These are phyloP conservation scores for Vitrella brassicaformis DNA, from an alignment of 73 alveolate species.

Conservation along the genomic window DNA sequence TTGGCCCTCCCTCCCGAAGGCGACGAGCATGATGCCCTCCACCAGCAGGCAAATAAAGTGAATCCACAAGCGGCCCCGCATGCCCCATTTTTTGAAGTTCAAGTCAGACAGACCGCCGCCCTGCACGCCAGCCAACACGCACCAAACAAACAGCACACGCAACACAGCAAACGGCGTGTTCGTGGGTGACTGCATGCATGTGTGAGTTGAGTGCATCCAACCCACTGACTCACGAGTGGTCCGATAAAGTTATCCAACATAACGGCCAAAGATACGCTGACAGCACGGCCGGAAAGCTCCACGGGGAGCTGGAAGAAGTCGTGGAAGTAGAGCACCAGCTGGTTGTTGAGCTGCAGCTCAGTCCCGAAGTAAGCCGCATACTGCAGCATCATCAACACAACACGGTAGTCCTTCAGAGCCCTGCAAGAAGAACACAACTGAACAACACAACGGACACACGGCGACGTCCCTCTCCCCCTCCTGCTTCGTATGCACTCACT, in stretches of 20 bases:
- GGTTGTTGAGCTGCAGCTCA: conserved; percentile 12
- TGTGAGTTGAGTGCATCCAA: too few species aligned
- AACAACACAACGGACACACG: too few species aligned
- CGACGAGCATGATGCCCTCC: background rate
- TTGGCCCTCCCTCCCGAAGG: conserved; percentile 6
- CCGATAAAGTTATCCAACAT: conserved; percentile 7
- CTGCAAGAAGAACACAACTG: too few species aligned
- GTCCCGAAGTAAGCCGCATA: conserved; percentile 17
- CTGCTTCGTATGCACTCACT: too few species aligned
- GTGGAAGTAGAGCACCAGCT: conserved; percentile 6
- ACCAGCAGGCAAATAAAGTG: background rate
- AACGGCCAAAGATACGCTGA: background rate
- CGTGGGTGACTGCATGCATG: too few species aligned
- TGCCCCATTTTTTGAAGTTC: too few species aligned
- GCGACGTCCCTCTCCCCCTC: too few species aligned
- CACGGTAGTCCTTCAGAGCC: conserved; percentile 7
- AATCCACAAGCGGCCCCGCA: background rate
- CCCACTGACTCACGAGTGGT: background rate
- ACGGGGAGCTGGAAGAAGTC: background rate
- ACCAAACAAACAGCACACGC: too few species aligned
- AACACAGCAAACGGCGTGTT: too few species aligned
- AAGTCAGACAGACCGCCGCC: background rate
- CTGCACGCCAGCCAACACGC: too few species aligned
- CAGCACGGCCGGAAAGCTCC: background rate
- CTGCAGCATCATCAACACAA: conserved; percentile 9